Evolutionary conservation across 176 grass and related monocot species (phyloP).

Genomic region (Stipa capillata): DNA sequence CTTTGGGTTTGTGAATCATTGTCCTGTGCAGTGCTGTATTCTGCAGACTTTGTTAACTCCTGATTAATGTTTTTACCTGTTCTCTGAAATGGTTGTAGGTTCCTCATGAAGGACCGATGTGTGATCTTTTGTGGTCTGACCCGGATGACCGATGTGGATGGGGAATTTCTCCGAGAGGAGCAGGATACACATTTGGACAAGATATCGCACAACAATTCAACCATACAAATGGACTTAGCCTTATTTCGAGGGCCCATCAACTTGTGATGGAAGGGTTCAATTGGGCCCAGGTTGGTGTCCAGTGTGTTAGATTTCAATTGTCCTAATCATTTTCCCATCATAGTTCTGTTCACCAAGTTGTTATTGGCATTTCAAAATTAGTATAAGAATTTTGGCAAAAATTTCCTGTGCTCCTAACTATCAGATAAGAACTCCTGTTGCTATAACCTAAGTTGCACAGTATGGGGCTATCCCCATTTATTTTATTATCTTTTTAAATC

Average conservation of each 20-base stretch:
- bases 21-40: neutral
- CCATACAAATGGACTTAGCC: slow-evolving; percentile 55
- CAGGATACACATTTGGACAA: slow-evolving; percentile 79
- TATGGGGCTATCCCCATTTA: no score
- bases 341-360: neutral
- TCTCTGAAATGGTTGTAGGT: slow-evolving; percentile 45
- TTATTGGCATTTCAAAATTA: neutral
- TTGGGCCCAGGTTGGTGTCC: slow-evolving; percentile 54
- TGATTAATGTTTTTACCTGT: neutral
- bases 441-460: no score
- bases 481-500: no score
- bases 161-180: slow-evolving; percentile 69
- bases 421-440: neutral
- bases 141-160: slow-evolving; percentile 67
- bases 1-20: neutral
- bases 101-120: slow-evolving; percentile 75
- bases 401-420: neutral
- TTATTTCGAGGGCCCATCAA: slow-evolving; percentile 74
- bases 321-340: neutral
- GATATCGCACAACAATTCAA: slow-evolving; percentile 77
- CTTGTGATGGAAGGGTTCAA: slow-evolving; percentile 78
- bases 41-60: neutral
- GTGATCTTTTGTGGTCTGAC: slow-evolving; percentile 80
- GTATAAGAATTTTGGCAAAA: neutral
- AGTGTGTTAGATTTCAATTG: neutral